Evolutionary conservation across 495 filamentous ascomycete genomes (phyloP), one percentile per base, ranked within the genome.

Genomic region (Penicillium egyptiacum): DNA sequence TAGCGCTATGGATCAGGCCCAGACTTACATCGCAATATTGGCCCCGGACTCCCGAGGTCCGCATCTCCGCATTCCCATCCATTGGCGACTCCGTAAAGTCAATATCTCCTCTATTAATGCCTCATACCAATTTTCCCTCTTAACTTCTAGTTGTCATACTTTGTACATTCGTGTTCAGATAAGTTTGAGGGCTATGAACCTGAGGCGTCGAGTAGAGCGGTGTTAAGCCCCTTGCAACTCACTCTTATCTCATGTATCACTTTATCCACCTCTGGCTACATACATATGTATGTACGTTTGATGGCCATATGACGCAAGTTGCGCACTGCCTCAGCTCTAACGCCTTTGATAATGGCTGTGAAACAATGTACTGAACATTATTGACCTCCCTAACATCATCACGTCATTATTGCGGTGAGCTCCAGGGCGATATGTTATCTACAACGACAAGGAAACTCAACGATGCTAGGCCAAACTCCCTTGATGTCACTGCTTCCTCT

Each of bases 331-430:
- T 35, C 14, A 2, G 33, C 7, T 35, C 33, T 35, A 35, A 16
- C 33, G 2, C 14, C 14, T 14, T 35, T 35, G 25, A 31, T 17
- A 46, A 20, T 8, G n/a, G n/a, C 40, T 46, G 23, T 46, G 25
- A 46, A 16, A 46, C 44, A 16, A n/a, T n/a, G n/a, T 46, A 35
- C 33, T 14, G 12, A 26, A 30, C 44, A 31, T 48, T 30, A 26
- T 31, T 19, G 26, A 17, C 26, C 44, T 47, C 31, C 33, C 22
- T 40, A 39, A 19, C 48, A 50, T 17, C 12, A 39, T 40, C 33
- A 50, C 33, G 48, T 26, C 33, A 50, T 50, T 22, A 23, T 50
- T 37, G 31, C 22, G 20, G 31, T 40, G 31, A 39, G 20, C 44
- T 26, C 4, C 9, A n/a, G 5, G n/a, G 44, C 22, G 33, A 35